Percentiles rank a stretch among this genome's conserved stretches.
phyloP scores from a whole-genome alignment of 2,329 filamentous ascomycete species.

The Capronia americana region DNA sequence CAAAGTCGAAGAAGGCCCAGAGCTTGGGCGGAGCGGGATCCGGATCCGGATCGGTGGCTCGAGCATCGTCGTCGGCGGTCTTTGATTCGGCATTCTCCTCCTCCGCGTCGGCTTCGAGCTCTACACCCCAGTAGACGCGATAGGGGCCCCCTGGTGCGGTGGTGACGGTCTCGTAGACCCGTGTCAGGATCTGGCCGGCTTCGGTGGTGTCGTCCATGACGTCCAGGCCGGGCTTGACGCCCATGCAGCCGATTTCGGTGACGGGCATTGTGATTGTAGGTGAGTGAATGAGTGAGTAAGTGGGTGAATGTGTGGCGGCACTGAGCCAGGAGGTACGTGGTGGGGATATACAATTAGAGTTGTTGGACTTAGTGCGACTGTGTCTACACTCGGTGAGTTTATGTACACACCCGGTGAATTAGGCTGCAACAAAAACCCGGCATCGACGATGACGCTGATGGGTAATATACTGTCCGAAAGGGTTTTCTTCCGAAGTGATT shows the following conservation, averaged over 20 bases:
- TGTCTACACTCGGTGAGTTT: too few species aligned
- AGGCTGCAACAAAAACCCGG: too few species aligned
- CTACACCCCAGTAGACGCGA: constrained; percentile 1
- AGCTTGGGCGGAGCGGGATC: not conserved
- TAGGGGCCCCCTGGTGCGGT: not conserved
- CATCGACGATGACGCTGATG: too few species aligned
- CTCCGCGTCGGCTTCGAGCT: not conserved
- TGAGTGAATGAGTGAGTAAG: not conserved
- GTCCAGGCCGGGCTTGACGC: constrained; percentile 7
- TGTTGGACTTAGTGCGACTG: too few species aligned
- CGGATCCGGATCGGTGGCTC: not conserved
- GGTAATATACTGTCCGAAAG: too few species aligned
- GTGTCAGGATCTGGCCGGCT: constrained; percentile 2
- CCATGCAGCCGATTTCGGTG: constrained; percentile 8
- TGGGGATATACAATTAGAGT: too few species aligned
- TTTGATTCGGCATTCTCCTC: too few species aligned
- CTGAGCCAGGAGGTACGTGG: too few species aligned
- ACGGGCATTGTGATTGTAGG: not conserved
- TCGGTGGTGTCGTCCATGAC: constrained; percentile 5
- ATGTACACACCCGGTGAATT: too few species aligned
- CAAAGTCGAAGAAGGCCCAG: constrained; percentile 11
- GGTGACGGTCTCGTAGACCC: not conserved
- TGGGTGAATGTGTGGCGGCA: not conserved
- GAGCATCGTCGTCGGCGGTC: too few species aligned
- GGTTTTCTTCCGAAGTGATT: too few species aligned